Base-by-base conservation (phyloP, 495 filamentous ascomycete species). In the Podospora appendiculata region DNA sequence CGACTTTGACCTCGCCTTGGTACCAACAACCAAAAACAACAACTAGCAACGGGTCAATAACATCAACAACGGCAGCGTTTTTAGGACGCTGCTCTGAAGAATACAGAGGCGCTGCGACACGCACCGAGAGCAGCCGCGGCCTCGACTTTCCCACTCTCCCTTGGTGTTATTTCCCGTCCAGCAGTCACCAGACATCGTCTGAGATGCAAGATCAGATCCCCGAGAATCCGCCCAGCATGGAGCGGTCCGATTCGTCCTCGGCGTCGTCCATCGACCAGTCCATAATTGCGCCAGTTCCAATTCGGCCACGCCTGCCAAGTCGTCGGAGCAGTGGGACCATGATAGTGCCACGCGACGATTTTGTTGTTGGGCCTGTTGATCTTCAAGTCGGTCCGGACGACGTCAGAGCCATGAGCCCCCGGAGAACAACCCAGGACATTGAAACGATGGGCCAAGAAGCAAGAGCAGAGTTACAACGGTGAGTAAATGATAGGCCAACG, bases 381-480 rank as follows among this genome's bases (percentile, higher is more conserved):
- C 62, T 69, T 18, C 76, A 86, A 39, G 79, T 85, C 54, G 89
- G 88, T 16, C 86, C 86, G 3, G 85, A 90, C 66, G 93, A 96
- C 65, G 90, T 92, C 39, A 75, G 92, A 51, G 85, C 89, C 41
- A 98, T 98, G 93, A 95, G 90, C 67, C 93, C 93, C 1, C 80
- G 92, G 54, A 78, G 91, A 58, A 94, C 87, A 57, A 94, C 83
- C 52, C 89, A 89, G 46, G 92, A 98, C 59, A 74, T 95, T 32
- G 87, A 95, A 59, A 79, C 79, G 58, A 77, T 98, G 72, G 84
- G 89, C 47, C 82, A 87, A 62, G 88, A 91, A 58, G 89, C 90
- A 44, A 78, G 75, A 43, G 70, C 70, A 51, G 75, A 79, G 50
- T 68, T 79, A 45, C 65, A 71, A 47, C 69, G 80, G 82, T 82